A percentile compares a stretch with the other conserved stretches of the same genome.
These are phyloP conservation scores for Neurospora pannonica DNA, from an alignment of 495 filamentous ascomycete genomes.

Conservation along the genomic window DNA sequence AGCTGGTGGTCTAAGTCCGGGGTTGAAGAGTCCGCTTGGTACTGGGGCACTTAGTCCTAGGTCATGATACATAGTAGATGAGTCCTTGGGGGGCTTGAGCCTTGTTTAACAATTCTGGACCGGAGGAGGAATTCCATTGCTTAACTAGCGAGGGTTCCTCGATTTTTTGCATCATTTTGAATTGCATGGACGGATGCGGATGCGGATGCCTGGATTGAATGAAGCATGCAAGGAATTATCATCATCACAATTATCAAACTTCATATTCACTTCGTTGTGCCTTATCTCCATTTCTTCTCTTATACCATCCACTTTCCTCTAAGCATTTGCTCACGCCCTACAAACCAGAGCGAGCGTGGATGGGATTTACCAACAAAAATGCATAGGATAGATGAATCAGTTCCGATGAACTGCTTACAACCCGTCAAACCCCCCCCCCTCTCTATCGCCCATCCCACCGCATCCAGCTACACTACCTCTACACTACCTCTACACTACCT, in stretches of 20 bases:
- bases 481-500: no score
- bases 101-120: background rate
- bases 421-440: no score
- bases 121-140: background rate
- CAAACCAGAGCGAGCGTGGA: background rate
- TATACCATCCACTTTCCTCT: background rate
- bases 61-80: background rate
- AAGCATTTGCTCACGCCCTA: background rate
- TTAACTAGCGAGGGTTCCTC: background rate
- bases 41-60: conserved; percentile 9
- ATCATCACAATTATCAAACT: background rate
- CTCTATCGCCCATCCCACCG: no score
- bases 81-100: background rate
- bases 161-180: background rate
- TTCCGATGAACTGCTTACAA: no score
- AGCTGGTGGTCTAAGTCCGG: conserved; percentile 2
- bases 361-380: background rate
- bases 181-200: background rate
- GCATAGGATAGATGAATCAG: background rate
- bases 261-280: background rate
- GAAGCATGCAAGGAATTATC: background rate
- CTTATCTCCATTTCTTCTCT: background rate
- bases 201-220: background rate
- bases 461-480: no score
- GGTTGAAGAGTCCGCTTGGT: conserved; percentile 21